phyloP scores from a whole-genome alignment of 208 protist species.

The Zelonia costaricensis region DNA sequence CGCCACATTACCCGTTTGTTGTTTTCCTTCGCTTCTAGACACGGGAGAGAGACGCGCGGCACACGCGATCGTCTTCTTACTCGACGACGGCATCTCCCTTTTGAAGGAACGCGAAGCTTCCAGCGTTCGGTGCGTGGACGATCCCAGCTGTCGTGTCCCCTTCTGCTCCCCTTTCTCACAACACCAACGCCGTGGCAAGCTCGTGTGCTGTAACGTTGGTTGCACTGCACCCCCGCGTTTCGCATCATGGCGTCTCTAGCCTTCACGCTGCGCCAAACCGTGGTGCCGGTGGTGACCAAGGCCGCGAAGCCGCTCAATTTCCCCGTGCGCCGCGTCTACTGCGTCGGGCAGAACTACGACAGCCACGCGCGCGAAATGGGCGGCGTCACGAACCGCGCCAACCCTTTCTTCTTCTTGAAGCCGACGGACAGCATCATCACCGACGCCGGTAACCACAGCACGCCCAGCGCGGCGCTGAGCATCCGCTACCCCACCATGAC shows the following conservation, averaged over 20 bases:
- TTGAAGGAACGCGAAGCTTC: too few relatives aligned
- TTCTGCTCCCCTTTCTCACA: too few relatives aligned
- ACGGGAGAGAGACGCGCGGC: too few relatives aligned
- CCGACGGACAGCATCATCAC: slow-evolving; percentile 59
- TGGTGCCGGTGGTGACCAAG: slow-evolving; percentile 59
- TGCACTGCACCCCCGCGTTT: too few relatives aligned
- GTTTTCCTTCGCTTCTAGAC: too few relatives aligned
- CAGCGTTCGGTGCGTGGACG: too few relatives aligned
- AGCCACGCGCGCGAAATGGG: slow-evolving; percentile 82
- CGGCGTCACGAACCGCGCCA: slow-evolving; percentile 30
- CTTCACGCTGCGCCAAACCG: slow-evolving; percentile 30
- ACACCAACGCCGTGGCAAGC: neutral
- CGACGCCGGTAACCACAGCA: slow-evolving; percentile 22
- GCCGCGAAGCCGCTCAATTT: slow-evolving; percentile 27
- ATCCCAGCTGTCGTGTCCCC: too few relatives aligned
- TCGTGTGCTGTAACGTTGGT: too few relatives aligned
- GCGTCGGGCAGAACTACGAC: slow-evolving; percentile 77
- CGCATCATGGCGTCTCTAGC: slow-evolving; percentile 22
- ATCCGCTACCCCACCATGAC: slow-evolving; percentile 64
- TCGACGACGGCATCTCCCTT: too few relatives aligned
- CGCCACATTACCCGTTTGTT: too few relatives aligned
- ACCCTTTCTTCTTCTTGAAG: slow-evolving; percentile 86
- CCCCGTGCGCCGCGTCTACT: slow-evolving; percentile 77
- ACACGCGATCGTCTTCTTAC: too few relatives aligned
- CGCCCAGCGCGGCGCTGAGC: slow-evolving; percentile 25